Conservation (phyloP, 257 asterid genomes). For the Euphrasia confusa region DNA sequence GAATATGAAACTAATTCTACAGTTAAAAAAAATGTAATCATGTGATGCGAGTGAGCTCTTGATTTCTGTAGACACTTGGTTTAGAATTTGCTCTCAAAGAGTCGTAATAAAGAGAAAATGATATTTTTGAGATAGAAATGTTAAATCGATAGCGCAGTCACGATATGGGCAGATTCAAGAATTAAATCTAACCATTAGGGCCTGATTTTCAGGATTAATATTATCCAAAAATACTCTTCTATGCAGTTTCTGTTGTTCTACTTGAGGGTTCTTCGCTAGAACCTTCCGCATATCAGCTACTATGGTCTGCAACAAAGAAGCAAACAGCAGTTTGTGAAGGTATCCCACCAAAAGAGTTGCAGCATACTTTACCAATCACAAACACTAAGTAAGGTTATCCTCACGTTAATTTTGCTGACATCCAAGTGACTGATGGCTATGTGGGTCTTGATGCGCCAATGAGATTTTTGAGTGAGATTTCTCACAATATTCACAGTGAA, state of each 20-base stretch:
- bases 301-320: constrained; percentile 50
- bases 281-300: constrained; percentile 99
- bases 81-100: background rate
- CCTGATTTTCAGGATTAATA: constrained; percentile 81
- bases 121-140: background rate
- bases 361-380: constrained; percentile 5
- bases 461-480: constrained; percentile 82
- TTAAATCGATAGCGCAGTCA: constrained; percentile 16
- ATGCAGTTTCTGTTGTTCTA: constrained; percentile 89
- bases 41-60: background rate
- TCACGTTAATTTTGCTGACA: constrained; percentile 82
- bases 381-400: constrained; percentile 24
- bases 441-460: constrained; percentile 93
- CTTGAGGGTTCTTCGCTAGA: constrained; percentile 85
- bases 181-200: constrained; percentile 62
- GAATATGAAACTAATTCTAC: background rate
- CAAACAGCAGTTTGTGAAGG: constrained; percentile 12
- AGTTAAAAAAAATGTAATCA: background rate
- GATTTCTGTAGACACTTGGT: background rate
- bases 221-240: constrained; percentile 83
- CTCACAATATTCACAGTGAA: constrained; percentile 86
- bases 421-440: constrained; percentile 85
- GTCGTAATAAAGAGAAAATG: constrained; percentile 9
- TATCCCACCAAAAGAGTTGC: constrained; percentile 16
- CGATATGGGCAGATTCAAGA: constrained; percentile 24